These are phyloP conservation scores for Alternaria conjuncta DNA, from an alignment of 2,329 filamentous ascomycete species.

Conservation along the genomic window DNA sequence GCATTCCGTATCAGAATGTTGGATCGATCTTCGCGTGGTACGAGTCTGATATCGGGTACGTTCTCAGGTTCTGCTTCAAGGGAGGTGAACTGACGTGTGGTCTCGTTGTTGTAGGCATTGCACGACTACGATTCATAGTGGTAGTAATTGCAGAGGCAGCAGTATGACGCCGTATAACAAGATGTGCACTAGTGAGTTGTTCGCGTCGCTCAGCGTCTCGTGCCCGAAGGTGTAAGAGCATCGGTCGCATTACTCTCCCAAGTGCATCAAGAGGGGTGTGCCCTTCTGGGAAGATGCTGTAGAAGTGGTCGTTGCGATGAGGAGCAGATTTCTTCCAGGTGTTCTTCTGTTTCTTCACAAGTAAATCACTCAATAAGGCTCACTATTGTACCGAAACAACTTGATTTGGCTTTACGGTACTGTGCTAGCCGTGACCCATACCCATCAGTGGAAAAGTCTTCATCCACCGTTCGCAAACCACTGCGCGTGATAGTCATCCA, in stretches of 20 bases:
- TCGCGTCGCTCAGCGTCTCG: background rate
- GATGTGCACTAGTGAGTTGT: background rate
- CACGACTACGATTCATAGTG: background rate
- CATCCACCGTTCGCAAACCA: background rate
- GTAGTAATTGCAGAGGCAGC: background rate
- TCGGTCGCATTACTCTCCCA: background rate
- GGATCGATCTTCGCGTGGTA: constrained; percentile 1
- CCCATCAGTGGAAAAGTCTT: background rate
- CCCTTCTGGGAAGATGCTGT: background rate
- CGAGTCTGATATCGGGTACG: constrained; percentile 2
- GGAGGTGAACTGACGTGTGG: background rate
- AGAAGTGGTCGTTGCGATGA: background rate
- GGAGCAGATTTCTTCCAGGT: background rate
- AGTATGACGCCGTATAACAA: background rate
- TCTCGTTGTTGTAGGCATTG: background rate
- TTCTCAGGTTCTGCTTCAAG: background rate
- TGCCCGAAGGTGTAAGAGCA: background rate
- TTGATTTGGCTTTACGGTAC: background rate
- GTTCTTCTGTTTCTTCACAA: background rate
- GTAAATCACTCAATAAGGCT: background rate
- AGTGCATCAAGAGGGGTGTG: background rate
- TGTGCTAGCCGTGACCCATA: background rate
- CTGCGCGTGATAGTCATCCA: background rate
- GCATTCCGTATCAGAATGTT: background rate
- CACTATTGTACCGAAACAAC: background rate